phyloP scores from a whole-genome alignment of 768 basidiomycete species.

The Royoungia palumana region DNA sequence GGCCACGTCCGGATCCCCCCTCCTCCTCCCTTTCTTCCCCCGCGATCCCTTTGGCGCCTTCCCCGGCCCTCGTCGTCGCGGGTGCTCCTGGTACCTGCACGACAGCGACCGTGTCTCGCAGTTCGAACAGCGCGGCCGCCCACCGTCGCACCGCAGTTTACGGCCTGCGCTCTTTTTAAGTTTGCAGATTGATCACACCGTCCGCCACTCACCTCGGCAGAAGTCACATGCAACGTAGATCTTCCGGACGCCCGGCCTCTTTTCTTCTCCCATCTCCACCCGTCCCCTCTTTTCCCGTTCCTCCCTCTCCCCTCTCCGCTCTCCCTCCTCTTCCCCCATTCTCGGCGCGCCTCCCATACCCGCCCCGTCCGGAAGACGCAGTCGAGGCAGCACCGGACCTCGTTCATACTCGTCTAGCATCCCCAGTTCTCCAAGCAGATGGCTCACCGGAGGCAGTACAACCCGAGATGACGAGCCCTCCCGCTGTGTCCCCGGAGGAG shows the following conservation, averaged over 20 bases:
- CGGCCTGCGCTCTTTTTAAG: slow-evolving; percentile 45
- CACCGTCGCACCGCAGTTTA: slow-evolving; percentile 73
- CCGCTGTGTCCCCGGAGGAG: slow-evolving; percentile 5
- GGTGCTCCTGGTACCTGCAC: slow-evolving; percentile 52
- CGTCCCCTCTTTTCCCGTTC: slow-evolving; percentile 19
- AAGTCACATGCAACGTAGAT: slow-evolving; percentile 67
- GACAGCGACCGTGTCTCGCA: slow-evolving; percentile 51
- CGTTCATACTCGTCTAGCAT: slow-evolving; percentile 19
- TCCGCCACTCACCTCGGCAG: slow-evolving; percentile 57
- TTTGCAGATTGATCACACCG: too few species aligned
- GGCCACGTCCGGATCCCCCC: slow-evolving; percentile 25
- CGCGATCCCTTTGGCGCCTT: slow-evolving; percentile 64
- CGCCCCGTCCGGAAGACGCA: slow-evolving; percentile 25
- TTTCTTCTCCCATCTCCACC: slow-evolving; percentile 18
- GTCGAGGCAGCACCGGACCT: slow-evolving; percentile 27
- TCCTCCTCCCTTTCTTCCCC: slow-evolving; percentile 38
- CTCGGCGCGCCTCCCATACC: slow-evolving; percentile 1
- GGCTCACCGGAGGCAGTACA: slow-evolving; percentile 28
- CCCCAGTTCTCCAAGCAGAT: slow-evolving; percentile 24
- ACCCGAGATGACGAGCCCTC: slow-evolving; percentile 23
- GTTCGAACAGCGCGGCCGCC: slow-evolving; percentile 58
- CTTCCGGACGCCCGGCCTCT: slow-evolving; percentile 23
- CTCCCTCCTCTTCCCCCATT: slow-evolving; percentile 13
- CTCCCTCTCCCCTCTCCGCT: slow-evolving; percentile 6
- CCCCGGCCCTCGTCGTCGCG: slow-evolving; percentile 67